Base-by-base conservation (phyloP, 1,284 basidiomycete species). In the Thelephora terrestris region DNA sequence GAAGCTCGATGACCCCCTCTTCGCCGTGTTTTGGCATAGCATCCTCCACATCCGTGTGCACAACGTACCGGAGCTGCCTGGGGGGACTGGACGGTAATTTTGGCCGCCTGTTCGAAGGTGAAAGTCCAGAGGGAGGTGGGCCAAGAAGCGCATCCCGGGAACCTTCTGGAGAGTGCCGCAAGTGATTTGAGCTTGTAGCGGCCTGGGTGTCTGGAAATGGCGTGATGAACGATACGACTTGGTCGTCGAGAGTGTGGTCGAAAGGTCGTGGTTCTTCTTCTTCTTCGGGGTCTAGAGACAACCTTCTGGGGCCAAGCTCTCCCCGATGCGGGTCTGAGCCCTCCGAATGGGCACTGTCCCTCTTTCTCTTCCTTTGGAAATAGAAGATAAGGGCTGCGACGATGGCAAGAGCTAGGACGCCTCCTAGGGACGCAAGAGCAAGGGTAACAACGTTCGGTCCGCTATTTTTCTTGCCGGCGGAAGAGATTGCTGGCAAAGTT, bases 21-120 rank as follows among this genome's bases (percentile, higher is more conserved):
- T 68, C 69, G 39, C 71, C 69, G n/a, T 68, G 68, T 17, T 70
- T 67, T 14, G 69, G 49, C 14, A 57, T 60, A 52, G 81, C 78
- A 49, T 82, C 82, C 25, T 68, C 69, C 9, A 74, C 73, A 59
- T 88, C 85, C 1, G 79, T 84, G 57, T 89, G 85, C 9, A 87
- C 52, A 50, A 88, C 71, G 60, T 78, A 82, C 40, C 79, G 73
- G 25, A 79, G 65, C 9, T 74, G 64, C 16, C 58, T 37, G 48
- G 64, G 67, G 18, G 62, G 49, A 25, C 74, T 73, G 20, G 76
- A 68, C 2, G 69, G 67, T 14, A 74, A 76, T 62, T 79, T 81
- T 46, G 70, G 66, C 45, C 69, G 70, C 42, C 67, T 64, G 39
- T 67, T 62, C 1, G 76, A 70, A 7, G 57, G 52, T 27, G 57